Base-by-base conservation (phyloP, 2,329 filamentous ascomycete genomes). In the Colletotrichum filicis region DNA sequence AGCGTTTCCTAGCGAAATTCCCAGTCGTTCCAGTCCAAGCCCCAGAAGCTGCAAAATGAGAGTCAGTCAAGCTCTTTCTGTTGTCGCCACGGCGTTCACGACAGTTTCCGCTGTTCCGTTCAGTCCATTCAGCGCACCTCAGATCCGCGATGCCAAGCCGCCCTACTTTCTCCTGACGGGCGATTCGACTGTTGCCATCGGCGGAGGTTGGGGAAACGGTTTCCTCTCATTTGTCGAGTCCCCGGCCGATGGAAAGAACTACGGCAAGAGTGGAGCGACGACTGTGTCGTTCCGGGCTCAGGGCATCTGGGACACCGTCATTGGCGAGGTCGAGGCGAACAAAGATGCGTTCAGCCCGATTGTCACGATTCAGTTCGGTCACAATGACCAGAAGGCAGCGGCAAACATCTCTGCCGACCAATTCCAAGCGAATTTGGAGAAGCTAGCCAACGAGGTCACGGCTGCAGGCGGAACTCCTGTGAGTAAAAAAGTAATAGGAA, bases 171-270 rank as follows among this genome's bases (percentile, higher is more conserved):
- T 88, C 65, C 79, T 88, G 1, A 85, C 85, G 0, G 87, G 87
- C 5, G 87, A 89, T 76, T 87, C 85, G 3, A 88, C 87, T 1
- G 87, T 86, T 4, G 86, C 86, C 0, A 68, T 79, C 2, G 78
- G 82, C 32, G 87, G 86, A 24, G 87, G 89, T 28, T 91, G 89
- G 89, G 90, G 90, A n/a, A 82, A 90, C 73, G 90, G 87, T 0
- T 89, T 91, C 75, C 81, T 92, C 8, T 83, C 83, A 0, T 87
- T 85, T 0, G 82, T 92, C 0, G 80, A 81, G 7, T 73, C 77
- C 1, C 85, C 85, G 0, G 89, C 89, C 0, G 81, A 82, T 49
- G 90, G 90, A 1, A 79, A 84, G 28, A 92, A 92, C 76, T 84
- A 87, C 32, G 91, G 87, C 4, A 85, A 89, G 76, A 88, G 87